Conservation (phyloP, 2,329 filamentous ascomycete genomes). For the Fusarium luffae region DNA sequence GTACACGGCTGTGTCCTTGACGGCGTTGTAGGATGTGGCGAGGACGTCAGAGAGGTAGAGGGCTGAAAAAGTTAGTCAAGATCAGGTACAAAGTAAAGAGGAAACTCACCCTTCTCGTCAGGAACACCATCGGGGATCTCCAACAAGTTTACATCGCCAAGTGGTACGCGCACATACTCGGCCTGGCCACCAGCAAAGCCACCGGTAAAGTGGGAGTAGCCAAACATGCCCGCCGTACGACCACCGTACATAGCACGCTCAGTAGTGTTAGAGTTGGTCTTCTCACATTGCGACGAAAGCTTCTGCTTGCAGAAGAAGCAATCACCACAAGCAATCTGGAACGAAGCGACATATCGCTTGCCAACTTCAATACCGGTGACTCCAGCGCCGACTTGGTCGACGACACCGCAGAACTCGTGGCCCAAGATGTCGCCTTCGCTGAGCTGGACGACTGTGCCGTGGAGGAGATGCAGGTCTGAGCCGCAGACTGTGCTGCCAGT, state of each 20-base stretch:
- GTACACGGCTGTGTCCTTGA: slow-evolving; percentile 86
- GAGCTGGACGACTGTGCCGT: slow-evolving; percentile 67
- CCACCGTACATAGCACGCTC: slow-evolving; percentile 82
- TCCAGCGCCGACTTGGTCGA: slow-evolving; percentile 64
- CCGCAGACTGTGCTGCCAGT: slow-evolving; percentile 71
- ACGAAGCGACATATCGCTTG: slow-evolving; percentile 82
- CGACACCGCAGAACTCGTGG: slow-evolving; percentile 69
- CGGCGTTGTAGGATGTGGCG: slow-evolving; percentile 81
- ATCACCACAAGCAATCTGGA: slow-evolving; percentile 80
- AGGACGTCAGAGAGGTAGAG: slow-evolving; percentile 86
- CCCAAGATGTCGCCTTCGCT: slow-evolving; percentile 75
- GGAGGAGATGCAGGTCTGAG: slow-evolving; percentile 68
- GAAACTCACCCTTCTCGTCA: slow-evolving; percentile 75
- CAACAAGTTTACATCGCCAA: slow-evolving; percentile 83
- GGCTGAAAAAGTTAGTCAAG: slow-evolving; percentile 41
- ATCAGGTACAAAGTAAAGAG: no score
- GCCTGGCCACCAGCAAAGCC: slow-evolving; percentile 90
- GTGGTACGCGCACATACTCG: slow-evolving; percentile 85
- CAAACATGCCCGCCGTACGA: slow-evolving; percentile 78
- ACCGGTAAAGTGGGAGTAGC: slow-evolving; percentile 82
- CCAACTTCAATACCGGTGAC: slow-evolving; percentile 67
- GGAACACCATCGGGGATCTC: slow-evolving; percentile 82
- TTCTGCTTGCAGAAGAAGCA: slow-evolving; percentile 86
- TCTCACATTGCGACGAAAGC: slow-evolving; percentile 81
- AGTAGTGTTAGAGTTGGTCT: slow-evolving; percentile 78